phyloP scores from a whole-genome alignment of 768 basidiomycete species.

The Russula sp. region DNA sequence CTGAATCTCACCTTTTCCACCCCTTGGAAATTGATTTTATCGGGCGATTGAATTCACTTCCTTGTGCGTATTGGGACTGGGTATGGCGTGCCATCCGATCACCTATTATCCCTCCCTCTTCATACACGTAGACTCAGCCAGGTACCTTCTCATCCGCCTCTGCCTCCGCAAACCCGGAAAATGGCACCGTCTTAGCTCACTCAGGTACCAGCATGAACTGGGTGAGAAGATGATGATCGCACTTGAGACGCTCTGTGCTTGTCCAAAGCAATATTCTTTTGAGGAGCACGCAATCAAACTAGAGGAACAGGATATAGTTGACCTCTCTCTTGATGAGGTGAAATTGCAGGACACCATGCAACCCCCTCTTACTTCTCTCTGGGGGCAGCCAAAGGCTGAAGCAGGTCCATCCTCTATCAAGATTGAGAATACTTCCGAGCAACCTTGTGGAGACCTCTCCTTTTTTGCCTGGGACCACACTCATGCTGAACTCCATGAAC shows the following conservation, averaged over 20 bases:
- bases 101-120: not conserved
- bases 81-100: not conserved
- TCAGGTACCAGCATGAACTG: conserved; percentile 40
- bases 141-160: conserved; percentile 57
- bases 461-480: conserved; percentile 36
- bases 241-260: conserved; percentile 38
- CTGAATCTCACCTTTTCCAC: conserved; percentile 48
- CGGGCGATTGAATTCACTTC: conserved; percentile 35
- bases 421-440: conserved; percentile 9
- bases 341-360: conserved; percentile 6
- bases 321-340: conserved; percentile 31
- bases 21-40: conserved; percentile 41
- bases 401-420: conserved; percentile 11
- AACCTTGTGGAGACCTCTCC: conserved; percentile 19
- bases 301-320: conserved; percentile 30
- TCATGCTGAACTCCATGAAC: conserved; percentile 33
- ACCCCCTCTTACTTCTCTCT: not conserved
- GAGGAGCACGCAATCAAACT: conserved; percentile 15
- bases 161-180: conserved; percentile 51
- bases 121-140: conserved; percentile 38
- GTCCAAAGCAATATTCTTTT: conserved; percentile 14
- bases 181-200: conserved; percentile 42
- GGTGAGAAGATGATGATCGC: conserved; percentile 34
- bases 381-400: not conserved
- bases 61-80: conserved; percentile 37